phyloP scores from a whole-genome alignment of 1,284 basidiomycete genomes.

The Sphaerobolus stellatus region DNA sequence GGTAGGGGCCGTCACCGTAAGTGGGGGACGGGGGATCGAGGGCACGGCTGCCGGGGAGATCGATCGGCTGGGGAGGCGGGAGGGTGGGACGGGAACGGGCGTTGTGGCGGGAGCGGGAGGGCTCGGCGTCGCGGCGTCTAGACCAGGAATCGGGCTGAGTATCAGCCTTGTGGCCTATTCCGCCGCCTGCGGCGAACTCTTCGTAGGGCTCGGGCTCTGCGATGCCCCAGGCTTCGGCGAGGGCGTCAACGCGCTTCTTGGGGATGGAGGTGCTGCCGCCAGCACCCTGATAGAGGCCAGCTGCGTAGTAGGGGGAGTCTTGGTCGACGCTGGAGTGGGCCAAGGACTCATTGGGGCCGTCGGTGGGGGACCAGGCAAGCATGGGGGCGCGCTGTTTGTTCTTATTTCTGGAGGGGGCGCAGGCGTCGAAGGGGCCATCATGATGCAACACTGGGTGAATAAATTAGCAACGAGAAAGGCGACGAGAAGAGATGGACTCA shows the following conservation, averaged over 20 bases:
- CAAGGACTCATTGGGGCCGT: constrained; percentile 35
- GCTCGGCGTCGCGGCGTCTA: constrained; percentile 39
- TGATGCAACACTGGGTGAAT: constrained; percentile 73
- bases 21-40: constrained; percentile 23
- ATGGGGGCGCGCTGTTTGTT: constrained; percentile 76
- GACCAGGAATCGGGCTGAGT: constrained; percentile 51
- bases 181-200: constrained; percentile 79
- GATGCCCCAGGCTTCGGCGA: constrained; percentile 85
- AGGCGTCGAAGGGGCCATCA: constrained; percentile 85
- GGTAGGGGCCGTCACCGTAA: constrained; percentile 31
- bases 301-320: constrained; percentile 45
- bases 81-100: constrained; percentile 42
- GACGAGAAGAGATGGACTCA: constrained; percentile 39
- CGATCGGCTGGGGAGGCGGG: constrained; percentile 79
- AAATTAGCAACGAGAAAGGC: constrained; percentile 17
- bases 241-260: constrained; percentile 76
- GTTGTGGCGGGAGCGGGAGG: constrained; percentile 38
- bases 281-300: constrained; percentile 13
- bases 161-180: constrained; percentile 39
- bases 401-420: constrained; percentile 81
- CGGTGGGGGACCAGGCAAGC: constrained; percentile 66
- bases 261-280: constrained; percentile 31
- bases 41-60: constrained; percentile 54
- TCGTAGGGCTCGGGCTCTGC: constrained; percentile 86
- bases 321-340: constrained; percentile 22